Evolutionary conservation across 2,329 filamentous ascomycete species (phyloP), one percentile per base, ranked within the genome.

Genomic region (Xylogone sp.): DNA sequence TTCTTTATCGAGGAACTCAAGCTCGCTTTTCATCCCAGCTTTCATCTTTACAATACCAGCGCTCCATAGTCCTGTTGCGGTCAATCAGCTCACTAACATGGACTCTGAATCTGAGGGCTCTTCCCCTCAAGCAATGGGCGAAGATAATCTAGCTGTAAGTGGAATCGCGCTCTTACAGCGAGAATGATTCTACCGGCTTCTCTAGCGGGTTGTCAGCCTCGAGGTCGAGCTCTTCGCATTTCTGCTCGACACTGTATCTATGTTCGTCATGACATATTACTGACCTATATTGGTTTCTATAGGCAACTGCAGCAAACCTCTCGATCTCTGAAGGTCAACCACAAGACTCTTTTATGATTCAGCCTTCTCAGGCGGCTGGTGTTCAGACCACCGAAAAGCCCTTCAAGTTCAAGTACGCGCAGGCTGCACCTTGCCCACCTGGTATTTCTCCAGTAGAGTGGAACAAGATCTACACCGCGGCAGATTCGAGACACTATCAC

Each of bases 341-440:
- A 18, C 13, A 7, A 16, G 34, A 39, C 4, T 4, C 6, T 16
- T 39, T 16, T 18, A 5, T 16, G n/a, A 18, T 18, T 39, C 34
- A 39, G 13, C 34, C 34, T 16, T 39, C 34, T 39, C 34, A 39
- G n/a, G 34, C 13, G 5, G 5, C 5, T 5, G 34, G n/a, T 5
- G n/a, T 39, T 39, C 34, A 16, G 34, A 16, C 5, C 34, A 16
- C 34, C 5, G 34, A 39, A 18, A 39, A 39, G n/a, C 34, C 34
- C 12, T 65, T 63, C 46, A 65, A 62, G 46, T 67, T 63, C 56
- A 65, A 67, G 47, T 65, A 67, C 46, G 58, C 59, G 4, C 54
- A 67, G 45, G 63, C 65, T 3, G 50, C 49, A 10, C 64, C 65
- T 8, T 64, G 61, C 20, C 65, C 65, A 4, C 51, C 51, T 18